A percentile compares a stretch with the other conserved stretches of the same genome.
These are phyloP conservation scores for Nissolia schottii DNA, from an alignment of 306 rosid species.

Conservation along the genomic window DNA sequence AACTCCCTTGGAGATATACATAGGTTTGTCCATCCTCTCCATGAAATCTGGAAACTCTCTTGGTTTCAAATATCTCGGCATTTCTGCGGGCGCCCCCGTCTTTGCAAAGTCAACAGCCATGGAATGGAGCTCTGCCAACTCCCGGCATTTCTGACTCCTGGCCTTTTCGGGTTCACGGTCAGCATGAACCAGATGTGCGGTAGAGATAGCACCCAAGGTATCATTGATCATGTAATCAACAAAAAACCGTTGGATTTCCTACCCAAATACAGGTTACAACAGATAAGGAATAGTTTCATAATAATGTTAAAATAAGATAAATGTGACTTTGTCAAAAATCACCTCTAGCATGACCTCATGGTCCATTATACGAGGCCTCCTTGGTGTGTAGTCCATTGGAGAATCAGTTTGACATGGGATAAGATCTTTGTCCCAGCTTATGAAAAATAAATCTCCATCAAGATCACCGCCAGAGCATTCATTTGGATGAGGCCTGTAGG, in stretches of 20 bases:
- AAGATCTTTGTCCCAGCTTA: slow-evolving; percentile 78
- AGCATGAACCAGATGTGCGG: slow-evolving; percentile 86
- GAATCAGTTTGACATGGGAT: slow-evolving; percentile 55
- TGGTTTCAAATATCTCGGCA: slow-evolving; percentile 73
- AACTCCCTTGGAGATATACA: slow-evolving; percentile 63
- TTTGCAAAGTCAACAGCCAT: slow-evolving; percentile 98
- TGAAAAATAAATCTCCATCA: slow-evolving; percentile 87
- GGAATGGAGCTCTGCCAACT: slow-evolving; percentile 79
- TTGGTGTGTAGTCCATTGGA: slow-evolving; percentile 82
- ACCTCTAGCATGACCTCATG: slow-evolving; percentile 85
- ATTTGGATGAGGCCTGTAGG: slow-evolving; percentile 91
- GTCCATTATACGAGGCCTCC: slow-evolving; percentile 85
- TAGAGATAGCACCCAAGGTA: slow-evolving; percentile 88
- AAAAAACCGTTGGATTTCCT: slow-evolving; percentile 90
- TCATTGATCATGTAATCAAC: slow-evolving; percentile 94
- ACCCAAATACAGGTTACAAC: slow-evolving; percentile 8
- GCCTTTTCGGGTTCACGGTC: slow-evolving; percentile 79
- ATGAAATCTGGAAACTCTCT: slow-evolving; percentile 83
- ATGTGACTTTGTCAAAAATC: background rate
- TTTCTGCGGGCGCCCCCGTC: slow-evolving; percentile 94
- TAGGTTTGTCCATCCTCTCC: slow-evolving; percentile 76
- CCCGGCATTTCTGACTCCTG: slow-evolving; percentile 63
- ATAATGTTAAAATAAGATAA: background rate
- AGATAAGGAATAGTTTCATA: slow-evolving; percentile 18
- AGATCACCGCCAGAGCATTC: slow-evolving; percentile 99